phyloP scores from a whole-genome alignment of 345 rosid species.

The Hypericum perforatum region DNA sequence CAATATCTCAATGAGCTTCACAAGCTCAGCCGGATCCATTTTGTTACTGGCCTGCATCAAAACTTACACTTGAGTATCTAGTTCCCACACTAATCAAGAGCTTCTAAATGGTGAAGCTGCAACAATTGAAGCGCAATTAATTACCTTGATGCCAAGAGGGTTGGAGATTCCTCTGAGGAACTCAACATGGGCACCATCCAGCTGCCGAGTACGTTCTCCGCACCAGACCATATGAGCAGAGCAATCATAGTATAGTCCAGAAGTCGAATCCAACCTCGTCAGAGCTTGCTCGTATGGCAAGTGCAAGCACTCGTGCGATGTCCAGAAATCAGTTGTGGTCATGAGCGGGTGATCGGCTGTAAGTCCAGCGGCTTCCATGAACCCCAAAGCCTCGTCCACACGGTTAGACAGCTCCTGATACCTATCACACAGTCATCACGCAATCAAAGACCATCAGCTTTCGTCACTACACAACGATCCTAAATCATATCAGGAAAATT shows the following conservation, averaged over 20 bases:
- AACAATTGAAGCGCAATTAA: too few species aligned
- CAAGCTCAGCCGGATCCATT: constrained; percentile 22
- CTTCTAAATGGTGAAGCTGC: too few species aligned
- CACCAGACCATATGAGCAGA: constrained; percentile 27
- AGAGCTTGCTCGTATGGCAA: constrained; percentile 23
- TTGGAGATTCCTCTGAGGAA: constrained; percentile 24
- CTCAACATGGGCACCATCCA: constrained; percentile 27
- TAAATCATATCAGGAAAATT: neutral
- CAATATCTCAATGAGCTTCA: constrained; percentile 19
- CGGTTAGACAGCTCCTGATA: constrained; percentile 17
- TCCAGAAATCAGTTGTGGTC: constrained; percentile 24
- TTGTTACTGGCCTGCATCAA: constrained; percentile 22
- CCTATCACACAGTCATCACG: constrained; percentile 7
- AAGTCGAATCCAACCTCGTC: constrained; percentile 23
- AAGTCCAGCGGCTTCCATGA: constrained; percentile 23
- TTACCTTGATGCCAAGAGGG: constrained; percentile 26
- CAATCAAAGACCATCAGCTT: neutral
- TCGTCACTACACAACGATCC: neutral
- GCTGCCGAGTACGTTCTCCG: constrained; percentile 24
- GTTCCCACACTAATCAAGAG: too few species aligned
- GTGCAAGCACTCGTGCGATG: constrained; percentile 22
- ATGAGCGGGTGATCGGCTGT: constrained; percentile 23
- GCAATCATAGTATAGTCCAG: constrained; percentile 20
- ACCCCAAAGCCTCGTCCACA: constrained; percentile 23
- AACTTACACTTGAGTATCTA: neutral